These are phyloP conservation scores for Niebla homalea DNA, from an alignment of 495 filamentous ascomycete genomes.

Conservation along the genomic window DNA sequence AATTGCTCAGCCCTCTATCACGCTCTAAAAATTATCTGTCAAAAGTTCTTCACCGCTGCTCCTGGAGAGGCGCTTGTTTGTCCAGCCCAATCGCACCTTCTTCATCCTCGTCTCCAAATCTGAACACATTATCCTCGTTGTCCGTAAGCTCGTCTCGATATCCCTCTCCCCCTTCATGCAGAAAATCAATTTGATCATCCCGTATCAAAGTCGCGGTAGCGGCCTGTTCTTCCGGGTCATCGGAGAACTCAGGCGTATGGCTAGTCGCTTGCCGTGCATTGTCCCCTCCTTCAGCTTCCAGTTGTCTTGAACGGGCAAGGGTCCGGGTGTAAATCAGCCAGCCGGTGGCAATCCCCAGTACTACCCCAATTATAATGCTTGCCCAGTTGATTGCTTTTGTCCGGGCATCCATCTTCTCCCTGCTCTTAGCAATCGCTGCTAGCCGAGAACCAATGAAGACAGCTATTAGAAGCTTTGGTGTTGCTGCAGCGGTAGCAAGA, in stretches of 20 bases:
- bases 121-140: constrained; percentile 37
- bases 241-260: constrained; percentile 29
- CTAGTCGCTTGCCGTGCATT: constrained; percentile 29
- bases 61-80: constrained; percentile 18
- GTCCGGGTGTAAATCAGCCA: constrained; percentile 80
- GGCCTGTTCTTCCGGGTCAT: constrained; percentile 30
- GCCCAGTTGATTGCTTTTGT: constrained; percentile 61
- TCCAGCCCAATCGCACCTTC: constrained; percentile 35
- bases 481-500: constrained; percentile 61
- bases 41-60: constrained; percentile 3
- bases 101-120: constrained; percentile 28
- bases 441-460: constrained; percentile 79
- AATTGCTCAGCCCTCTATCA: neutral
- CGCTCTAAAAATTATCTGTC: neutral
- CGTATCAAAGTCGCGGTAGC: constrained; percentile 32
- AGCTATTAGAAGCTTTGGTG: constrained; percentile 81
- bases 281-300: constrained; percentile 69
- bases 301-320: constrained; percentile 65
- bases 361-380: constrained; percentile 57
- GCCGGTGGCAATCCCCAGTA: constrained; percentile 63
- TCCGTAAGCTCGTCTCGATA: constrained; percentile 44
- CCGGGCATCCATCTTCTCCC: constrained; percentile 39
- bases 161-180: constrained; percentile 29
- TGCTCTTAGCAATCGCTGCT: constrained; percentile 51
- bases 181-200: constrained; percentile 37